Base-by-base conservation (phyloP, 2,329 filamentous ascomycete species). In the Coniella vitis region DNA sequence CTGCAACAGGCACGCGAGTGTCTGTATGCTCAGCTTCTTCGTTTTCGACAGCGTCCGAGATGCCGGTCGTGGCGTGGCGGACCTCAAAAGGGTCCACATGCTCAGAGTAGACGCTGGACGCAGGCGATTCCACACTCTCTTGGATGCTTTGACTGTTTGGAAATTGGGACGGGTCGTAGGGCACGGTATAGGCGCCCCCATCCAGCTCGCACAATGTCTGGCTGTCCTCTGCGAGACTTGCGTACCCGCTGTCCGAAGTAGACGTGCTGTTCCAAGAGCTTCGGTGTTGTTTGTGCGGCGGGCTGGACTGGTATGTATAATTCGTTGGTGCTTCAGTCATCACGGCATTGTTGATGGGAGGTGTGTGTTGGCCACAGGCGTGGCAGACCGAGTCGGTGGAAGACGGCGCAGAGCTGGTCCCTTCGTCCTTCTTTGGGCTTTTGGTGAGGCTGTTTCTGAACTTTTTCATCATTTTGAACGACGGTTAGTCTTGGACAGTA, bases 201-300 rank as follows among this genome's bases (percentile, higher is more conserved):
- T 40, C 10, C 4, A 16, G 47, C 1, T 38, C 19, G 12, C 38
- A 29, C 3, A 34, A 47, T 3, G 29, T 38, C 16, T 29, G 20
- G 22, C 16, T 32, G 21, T 36, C 19, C 14, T 38, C 38, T 10
- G 19, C 25, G 21, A 45, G 9, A 32, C 47, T 49, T 7, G 31
- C 51, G 22, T 53, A 53, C 9, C 51, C 51, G 35, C 51, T 53
- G 47, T 53, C 51, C 21, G 51, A 49, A 17, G 39, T 31, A 17
- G 21, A 25, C 10, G 47, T 50, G 13, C 38, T 35, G 19, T 43
- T 34, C 47, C 51, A 50, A 12, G 51, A 47, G 20, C 7, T n/a
- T 7, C 47, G 38, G n/a, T 41, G 32, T 3, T n/a, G 17, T 16
- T 12, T 17, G 25, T 14, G 19, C 12, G 32, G 17, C 21, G 43